Conservation (phyloP, 768 basidiomycete genomes). For the Lyophyllum semitale region DNA sequence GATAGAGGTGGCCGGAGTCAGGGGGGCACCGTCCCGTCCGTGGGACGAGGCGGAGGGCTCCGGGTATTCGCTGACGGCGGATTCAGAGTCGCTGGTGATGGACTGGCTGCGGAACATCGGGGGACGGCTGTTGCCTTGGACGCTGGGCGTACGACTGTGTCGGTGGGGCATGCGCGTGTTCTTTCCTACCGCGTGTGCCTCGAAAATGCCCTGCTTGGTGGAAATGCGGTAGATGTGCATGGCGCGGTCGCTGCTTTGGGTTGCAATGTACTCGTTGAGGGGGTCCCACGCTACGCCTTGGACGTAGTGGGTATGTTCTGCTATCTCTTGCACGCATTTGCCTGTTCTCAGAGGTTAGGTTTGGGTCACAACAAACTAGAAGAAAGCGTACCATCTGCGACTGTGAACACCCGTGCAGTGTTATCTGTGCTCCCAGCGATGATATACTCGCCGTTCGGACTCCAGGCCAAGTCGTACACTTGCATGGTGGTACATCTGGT, state of each 20-base stretch:
- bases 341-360: conserved; percentile 42
- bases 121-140: conserved; percentile 53
- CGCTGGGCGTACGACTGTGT: conserved; percentile 73
- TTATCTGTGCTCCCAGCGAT: conserved; percentile 98
- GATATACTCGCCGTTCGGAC: conserved; percentile 91
- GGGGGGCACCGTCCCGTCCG: conserved; percentile 38
- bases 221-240: conserved; percentile 93
- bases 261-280: conserved; percentile 94
- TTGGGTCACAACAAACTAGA: neutral
- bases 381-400: conserved; percentile 61
- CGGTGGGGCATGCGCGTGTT: conserved; percentile 75
- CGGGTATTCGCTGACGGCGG: conserved; percentile 48
- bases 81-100: conserved; percentile 74
- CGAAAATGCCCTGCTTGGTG: conserved; percentile 77
- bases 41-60: conserved; percentile 32
- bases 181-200: conserved; percentile 89
- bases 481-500: conserved; percentile 91
- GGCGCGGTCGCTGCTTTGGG: conserved; percentile 93
- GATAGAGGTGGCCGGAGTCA: conserved; percentile 71
- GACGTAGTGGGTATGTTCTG: conserved; percentile 95
- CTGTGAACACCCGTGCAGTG: conserved; percentile 80
- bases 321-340: conserved; percentile 85
- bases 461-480: conserved; percentile 98
- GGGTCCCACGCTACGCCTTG: conserved; percentile 99
- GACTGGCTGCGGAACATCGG: conserved; percentile 70